Conservation (phyloP, 805 yeast species). For the Kodamaea nitidulidarum region DNA sequence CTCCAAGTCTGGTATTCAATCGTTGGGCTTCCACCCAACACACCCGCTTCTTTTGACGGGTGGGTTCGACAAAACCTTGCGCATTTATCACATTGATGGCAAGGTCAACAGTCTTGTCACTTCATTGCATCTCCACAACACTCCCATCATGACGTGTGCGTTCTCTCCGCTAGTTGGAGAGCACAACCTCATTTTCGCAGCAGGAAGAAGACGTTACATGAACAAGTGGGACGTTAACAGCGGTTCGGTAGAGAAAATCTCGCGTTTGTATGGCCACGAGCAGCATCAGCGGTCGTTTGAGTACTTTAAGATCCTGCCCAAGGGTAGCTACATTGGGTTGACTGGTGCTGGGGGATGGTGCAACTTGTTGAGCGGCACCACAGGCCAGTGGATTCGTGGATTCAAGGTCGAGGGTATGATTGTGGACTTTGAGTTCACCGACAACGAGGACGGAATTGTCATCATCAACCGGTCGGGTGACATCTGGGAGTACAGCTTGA, state of each 20-base stretch:
- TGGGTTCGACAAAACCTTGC: constrained; percentile 85
- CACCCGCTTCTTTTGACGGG: constrained; percentile 84
- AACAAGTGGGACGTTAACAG: constrained; percentile 80
- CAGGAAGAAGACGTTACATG: constrained; percentile 89
- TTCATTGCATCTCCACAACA: constrained; percentile 69
- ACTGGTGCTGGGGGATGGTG: constrained; percentile 90
- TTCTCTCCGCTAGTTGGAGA: constrained; percentile 46
- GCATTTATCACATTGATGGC: constrained; percentile 90
- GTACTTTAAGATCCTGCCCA: constrained; percentile 70
- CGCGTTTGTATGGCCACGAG: constrained; percentile 90
- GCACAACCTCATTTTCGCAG: constrained; percentile 61
- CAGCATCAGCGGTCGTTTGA: constrained; percentile 82
- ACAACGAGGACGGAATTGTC: constrained; percentile 42
- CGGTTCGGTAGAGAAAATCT: constrained; percentile 76
- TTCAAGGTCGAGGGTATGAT: constrained; percentile 86
- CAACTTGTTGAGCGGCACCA: constrained; percentile 67
- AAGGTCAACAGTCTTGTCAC: constrained; percentile 76
- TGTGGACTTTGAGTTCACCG: constrained; percentile 72
- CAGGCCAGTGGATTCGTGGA: constrained; percentile 85
- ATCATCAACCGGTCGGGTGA: constrained; percentile 78
- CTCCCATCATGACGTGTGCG: constrained; percentile 75
- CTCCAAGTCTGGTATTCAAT: constrained; percentile 79
- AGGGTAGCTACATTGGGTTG: constrained; percentile 69
- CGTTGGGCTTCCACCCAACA: constrained; percentile 77
- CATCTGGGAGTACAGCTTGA: constrained; percentile 72